These are phyloP conservation scores for Boletus edulis DNA, from an alignment of 768 basidiomycete species.

Conservation along the genomic window DNA sequence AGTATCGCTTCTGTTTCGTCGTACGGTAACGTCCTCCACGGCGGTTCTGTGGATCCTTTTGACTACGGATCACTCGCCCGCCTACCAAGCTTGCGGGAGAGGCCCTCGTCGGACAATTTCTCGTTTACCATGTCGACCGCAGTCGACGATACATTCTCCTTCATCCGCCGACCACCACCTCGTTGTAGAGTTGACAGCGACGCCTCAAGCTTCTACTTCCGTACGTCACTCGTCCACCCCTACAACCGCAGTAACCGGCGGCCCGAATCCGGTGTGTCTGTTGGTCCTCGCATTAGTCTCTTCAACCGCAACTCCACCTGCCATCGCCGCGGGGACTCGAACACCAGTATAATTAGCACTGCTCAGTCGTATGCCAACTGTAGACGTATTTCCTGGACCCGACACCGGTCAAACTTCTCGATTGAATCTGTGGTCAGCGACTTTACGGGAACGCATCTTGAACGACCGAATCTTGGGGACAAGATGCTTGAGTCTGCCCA, in stretches of 20 bases:
- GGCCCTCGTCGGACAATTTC: slow-evolving; percentile 60
- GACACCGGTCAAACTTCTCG: slow-evolving; percentile 55
- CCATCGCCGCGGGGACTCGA: slow-evolving; percentile 58
- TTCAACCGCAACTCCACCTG: slow-evolving; percentile 58
- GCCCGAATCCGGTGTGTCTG: slow-evolving; percentile 60
- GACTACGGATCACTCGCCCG: slow-evolving; percentile 47
- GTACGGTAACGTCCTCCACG: slow-evolving; percentile 64
- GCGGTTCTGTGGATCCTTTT: slow-evolving; percentile 69
- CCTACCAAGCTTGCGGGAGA: slow-evolving; percentile 47
- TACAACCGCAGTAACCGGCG: slow-evolving; percentile 52
- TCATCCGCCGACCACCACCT: slow-evolving; percentile 39
- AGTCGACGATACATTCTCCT: slow-evolving; percentile 76
- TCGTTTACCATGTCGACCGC: slow-evolving; percentile 50
- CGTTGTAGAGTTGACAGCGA: slow-evolving; percentile 69
- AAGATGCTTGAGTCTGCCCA: slow-evolving; percentile 77
- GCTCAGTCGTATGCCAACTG: slow-evolving; percentile 56
- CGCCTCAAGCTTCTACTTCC: slow-evolving; percentile 75
- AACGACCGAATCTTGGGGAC: slow-evolving; percentile 75
- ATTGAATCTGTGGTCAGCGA: slow-evolving; percentile 68
- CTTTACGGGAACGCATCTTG: slow-evolving; percentile 53
- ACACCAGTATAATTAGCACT: slow-evolving; percentile 54
- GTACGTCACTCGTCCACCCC: slow-evolving; percentile 27
- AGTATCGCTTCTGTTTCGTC: slow-evolving; percentile 82
- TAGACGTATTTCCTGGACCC: slow-evolving; percentile 58
- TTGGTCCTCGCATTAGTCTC: slow-evolving; percentile 66